Evolutionary conservation across 2,329 filamentous ascomycete species (phyloP).

Genomic region (Lasiodiplodia sp.): DNA sequence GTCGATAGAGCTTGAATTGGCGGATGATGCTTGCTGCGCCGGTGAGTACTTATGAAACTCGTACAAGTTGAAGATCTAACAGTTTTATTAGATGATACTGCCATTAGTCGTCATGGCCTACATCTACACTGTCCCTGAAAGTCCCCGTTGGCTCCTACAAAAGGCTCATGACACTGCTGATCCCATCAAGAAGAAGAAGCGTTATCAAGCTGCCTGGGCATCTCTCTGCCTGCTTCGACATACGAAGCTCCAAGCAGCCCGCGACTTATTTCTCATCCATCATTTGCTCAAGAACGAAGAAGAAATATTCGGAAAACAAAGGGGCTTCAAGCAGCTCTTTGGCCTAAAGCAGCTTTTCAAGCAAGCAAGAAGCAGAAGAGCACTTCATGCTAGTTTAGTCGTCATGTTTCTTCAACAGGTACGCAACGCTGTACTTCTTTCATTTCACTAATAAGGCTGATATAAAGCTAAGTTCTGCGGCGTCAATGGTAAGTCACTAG

Average conservation of each 20-base stretch:
- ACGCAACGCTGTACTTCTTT: fast-evolving
- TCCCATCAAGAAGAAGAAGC: constrained; percentile 45
- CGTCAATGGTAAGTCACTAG: constrained; percentile 36
- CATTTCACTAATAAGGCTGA: not conserved
- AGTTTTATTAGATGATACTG: constrained; percentile 36
- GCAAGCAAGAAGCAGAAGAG: constrained; percentile 38
- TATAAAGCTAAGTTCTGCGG: constrained; percentile 34
- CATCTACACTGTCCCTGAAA: constrained; percentile 37
- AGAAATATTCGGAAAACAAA: constrained; percentile 41
- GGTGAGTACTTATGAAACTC: constrained; percentile 41
- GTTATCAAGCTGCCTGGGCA: constrained; percentile 46
- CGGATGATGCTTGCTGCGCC: constrained; percentile 41
- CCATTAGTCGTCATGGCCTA: constrained; percentile 37
- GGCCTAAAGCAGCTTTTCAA: constrained; percentile 37
- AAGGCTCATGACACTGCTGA: constrained; percentile 34
- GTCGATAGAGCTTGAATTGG: constrained; percentile 36
- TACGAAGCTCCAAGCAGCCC: constrained; percentile 60
- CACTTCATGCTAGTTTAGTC: constrained; percentile 36
- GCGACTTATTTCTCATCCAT: constrained; percentile 60
- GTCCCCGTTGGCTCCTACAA: constrained; percentile 36
- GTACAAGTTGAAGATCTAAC: no score
- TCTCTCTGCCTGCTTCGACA: constrained; percentile 62
- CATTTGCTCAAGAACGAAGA: constrained; percentile 43
- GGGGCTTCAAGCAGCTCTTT: constrained; percentile 37
- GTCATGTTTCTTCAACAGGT: constrained; percentile 43